phyloP scores from a whole-genome alignment of 805 yeast species.

The Kodamaea leandrae region DNA sequence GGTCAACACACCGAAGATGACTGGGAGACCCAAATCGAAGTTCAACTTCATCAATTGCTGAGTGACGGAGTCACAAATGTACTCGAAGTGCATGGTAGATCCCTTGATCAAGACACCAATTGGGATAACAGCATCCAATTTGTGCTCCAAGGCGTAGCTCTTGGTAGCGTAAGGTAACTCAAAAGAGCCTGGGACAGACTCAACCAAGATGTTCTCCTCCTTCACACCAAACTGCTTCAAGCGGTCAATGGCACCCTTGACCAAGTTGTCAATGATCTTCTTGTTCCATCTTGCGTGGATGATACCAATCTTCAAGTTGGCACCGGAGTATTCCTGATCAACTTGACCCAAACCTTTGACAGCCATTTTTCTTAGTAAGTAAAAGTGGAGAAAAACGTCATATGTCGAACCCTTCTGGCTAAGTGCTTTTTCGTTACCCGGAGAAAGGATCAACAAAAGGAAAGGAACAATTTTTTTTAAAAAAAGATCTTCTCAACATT shows the following conservation, averaged over 20 bases:
- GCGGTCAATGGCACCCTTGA: slow-evolving; percentile 68
- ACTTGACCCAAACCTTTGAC: slow-evolving; percentile 76
- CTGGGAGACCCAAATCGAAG: slow-evolving; percentile 66
- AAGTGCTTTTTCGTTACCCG: slow-evolving; percentile 1
- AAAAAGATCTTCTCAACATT: background rate
- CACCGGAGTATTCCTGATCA: slow-evolving; percentile 69
- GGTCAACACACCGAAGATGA: slow-evolving; percentile 90
- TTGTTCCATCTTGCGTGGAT: slow-evolving; percentile 96
- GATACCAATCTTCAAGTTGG: slow-evolving; percentile 71
- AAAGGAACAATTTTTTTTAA: background rate
- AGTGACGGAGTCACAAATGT: slow-evolving; percentile 88
- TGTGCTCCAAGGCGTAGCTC: slow-evolving; percentile 46
- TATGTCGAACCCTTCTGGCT: background rate
- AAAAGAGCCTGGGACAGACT: slow-evolving; percentile 91
- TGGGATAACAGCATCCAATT: slow-evolving; percentile 82
- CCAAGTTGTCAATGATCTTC: slow-evolving; percentile 71
- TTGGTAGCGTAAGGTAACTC: slow-evolving; percentile 86
- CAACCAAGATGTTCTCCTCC: slow-evolving; percentile 72
- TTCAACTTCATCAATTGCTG: slow-evolving; percentile 82
- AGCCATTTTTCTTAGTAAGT: slow-evolving; percentile 61
- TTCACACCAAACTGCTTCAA: slow-evolving; percentile 65
- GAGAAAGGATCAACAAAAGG: background rate
- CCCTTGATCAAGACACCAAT: slow-evolving; percentile 96
- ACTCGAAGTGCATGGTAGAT: slow-evolving; percentile 96
- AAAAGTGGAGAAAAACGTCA: background rate